Conservation (phyloP, 2,329 filamentous ascomycete genomes). For the Phyllosticta ampelicida region DNA sequence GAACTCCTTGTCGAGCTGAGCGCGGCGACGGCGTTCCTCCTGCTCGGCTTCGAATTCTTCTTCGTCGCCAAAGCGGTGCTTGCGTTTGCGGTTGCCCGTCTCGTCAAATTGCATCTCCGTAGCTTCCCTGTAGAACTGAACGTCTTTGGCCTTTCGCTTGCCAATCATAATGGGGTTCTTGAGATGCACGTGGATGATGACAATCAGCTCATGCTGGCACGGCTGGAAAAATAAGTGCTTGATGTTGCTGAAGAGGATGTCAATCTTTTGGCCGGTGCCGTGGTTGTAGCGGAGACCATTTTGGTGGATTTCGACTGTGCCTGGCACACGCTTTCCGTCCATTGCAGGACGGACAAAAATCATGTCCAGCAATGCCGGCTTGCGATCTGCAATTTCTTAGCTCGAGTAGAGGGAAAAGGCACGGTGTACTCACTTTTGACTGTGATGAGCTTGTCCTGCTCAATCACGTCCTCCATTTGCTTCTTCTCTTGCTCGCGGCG, state of each 20-base stretch:
- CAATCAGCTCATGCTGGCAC: constrained; percentile 89
- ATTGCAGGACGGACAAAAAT: constrained; percentile 92
- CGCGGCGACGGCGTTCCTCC: constrained; percentile 81
- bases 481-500: constrained; percentile 98
- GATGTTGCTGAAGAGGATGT: constrained; percentile 95
- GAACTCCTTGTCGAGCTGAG: constrained; percentile 91
- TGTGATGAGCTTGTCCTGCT: constrained; percentile 94
- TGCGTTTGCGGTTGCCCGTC: constrained; percentile 93
- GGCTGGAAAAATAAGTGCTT: constrained; percentile 99
- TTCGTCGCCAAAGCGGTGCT: constrained; percentile 95
- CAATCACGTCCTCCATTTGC: constrained; percentile 97
- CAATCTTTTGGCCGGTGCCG: constrained; percentile 69
- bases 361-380: constrained; percentile 81
- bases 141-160: constrained; percentile 98
- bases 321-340: constrained; percentile 93
- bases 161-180: constrained; percentile 98
- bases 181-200: constrained; percentile 94
- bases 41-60: constrained; percentile 98
- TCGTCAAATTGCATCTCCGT: constrained; percentile 99
- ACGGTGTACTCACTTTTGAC: constrained; percentile 63
- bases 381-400: constrained; percentile 53
- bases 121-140: constrained; percentile 95
- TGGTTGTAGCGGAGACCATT: constrained; percentile 91
- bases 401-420: background rate
- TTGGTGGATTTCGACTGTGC: constrained; percentile 94